These are phyloP conservation scores for Heracleum sosnowskyi DNA, from an alignment of 129 eudicot species.

Conservation along the genomic window DNA sequence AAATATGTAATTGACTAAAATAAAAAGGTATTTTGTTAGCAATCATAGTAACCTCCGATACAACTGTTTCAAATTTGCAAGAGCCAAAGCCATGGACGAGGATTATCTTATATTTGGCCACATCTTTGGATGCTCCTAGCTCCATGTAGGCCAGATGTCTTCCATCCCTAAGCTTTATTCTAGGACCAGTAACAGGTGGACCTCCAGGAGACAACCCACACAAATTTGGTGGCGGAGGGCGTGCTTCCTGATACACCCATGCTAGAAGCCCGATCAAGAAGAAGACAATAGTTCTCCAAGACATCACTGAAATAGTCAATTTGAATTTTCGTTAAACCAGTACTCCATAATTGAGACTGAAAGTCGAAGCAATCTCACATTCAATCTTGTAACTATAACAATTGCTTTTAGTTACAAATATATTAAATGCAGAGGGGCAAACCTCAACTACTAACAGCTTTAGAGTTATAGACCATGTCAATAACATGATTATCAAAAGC, in stretches of 20 bases:
- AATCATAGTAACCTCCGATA: slow-evolving; percentile 14
- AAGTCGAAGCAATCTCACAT: no score
- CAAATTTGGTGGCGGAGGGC: slow-evolving; percentile 45
- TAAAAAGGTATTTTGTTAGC: background rate
- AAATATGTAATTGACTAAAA: background rate
- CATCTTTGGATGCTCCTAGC: slow-evolving; percentile 48
- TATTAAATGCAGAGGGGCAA: no score
- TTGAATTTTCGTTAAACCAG: background rate
- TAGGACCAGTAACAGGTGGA: slow-evolving; percentile 49
- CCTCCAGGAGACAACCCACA: slow-evolving; percentile 48
- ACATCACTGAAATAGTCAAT: slow-evolving; percentile 19
- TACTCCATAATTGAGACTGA: background rate
- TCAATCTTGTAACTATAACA: no score
- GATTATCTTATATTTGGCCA: slow-evolving; percentile 46
- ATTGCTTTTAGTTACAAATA: no score
- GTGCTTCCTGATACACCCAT: slow-evolving; percentile 28
- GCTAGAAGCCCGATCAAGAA: slow-evolving; percentile 26
- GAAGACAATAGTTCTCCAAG: slow-evolving; percentile 6
- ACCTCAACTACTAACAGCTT: no score
- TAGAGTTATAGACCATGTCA: no score
- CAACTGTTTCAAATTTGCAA: slow-evolving; percentile 30
- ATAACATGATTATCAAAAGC: no score
- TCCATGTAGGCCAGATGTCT: slow-evolving; percentile 64
- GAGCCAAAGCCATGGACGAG: slow-evolving; percentile 53
- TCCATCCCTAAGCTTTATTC: slow-evolving; percentile 60